Base-by-base conservation (phyloP, 1,139 yeast species). In the Diutina scorzettiae region DNA sequence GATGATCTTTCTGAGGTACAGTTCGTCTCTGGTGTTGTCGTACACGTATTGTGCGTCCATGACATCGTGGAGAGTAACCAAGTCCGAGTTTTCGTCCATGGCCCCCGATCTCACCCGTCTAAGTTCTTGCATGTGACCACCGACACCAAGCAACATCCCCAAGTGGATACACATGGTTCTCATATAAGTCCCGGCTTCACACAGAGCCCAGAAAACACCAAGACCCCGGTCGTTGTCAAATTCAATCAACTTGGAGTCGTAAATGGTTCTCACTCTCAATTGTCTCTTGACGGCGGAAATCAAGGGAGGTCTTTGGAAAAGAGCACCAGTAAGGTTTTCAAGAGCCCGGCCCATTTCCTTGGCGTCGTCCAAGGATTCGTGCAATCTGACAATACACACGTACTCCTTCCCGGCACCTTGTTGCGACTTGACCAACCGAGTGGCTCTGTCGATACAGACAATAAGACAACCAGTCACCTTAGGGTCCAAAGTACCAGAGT, bases 381-480 rank as follows among this genome's bases (percentile, higher is more conserved):
- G 98, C 55, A 91, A 74, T 71, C 97, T 79, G 47, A 85, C 94
- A 54, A 91, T 87, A 72, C 98, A 91, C 46, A 91, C 98, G 69
- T 91, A 91, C 77, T 91, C 98, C 65, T 91, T 91, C 75, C 98
- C 98, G 43, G 98, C 98, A 69, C 98, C 97, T 67, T 91, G 98
- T 69, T 91, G 98, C 46, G 96, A 85, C 68, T 91, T 91, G 53
- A 91, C 98, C 60, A 91, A 74, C 68, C 98, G 81, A 46, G 98
- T 91, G 48, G 98, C 98, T 63, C 96, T 80, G 65, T 91, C 98
- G 54, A 91, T 76, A 76, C 98, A 91, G 48, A 91, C 98, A 63
- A 91, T 91, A 63, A 91, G 74, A 73, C 98, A 91, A 50, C 95
- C 95, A 45, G 98, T 91, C 57, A 91, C 98, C 67, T 91, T 91